Base-by-base conservation (phyloP, 2,329 filamentous ascomycete species). In the Xylariomycetidae sp. region DNA sequence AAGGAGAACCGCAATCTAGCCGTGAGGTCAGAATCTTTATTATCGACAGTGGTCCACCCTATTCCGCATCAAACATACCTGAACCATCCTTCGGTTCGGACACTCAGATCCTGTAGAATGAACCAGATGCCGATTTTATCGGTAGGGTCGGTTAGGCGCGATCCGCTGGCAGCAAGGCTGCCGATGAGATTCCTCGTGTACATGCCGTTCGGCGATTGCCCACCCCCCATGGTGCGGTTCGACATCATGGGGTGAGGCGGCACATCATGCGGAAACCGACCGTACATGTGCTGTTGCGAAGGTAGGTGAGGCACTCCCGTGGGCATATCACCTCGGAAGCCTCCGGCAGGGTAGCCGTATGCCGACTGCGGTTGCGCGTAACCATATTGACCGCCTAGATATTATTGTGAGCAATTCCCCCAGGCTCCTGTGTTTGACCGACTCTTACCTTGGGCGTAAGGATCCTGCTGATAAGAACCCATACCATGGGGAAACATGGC, bases 171-270 rank as follows among this genome's bases (percentile, higher is more conserved):
- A 5, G 87, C 82, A 32, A 95, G 69, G 57, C 86, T 94, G 2
- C 92, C 92, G 44, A 98, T 97, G 8, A 98, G 74, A 53, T 97
- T 98, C 33, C 90, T 72, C 0, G 89, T 96, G 56, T 90, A 95
- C 87, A 94, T 94, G 36, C 86, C 87, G 23, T 80, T 80, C 1
- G 82, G 80, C 31, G 72, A 49, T 34, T 54, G 70, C 25, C 54
- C 40, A 58, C 72, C 55, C 41, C 61, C 50, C 14, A 53, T 20
- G n/a, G n/a, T n/a, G 17, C 51, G 50, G 33, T 49, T 40, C 23
- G 48, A 49, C 8, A 41, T 56, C 41, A 66, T 62, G 13, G 59
- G 52, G 16, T 52, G 46, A n/a, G 45, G 42, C n/a, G 51, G 61
- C 50, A 61, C 57, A 17, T 61, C 56, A 29, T 59, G 54, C 10